Base-by-base conservation (phyloP, 1,284 basidiomycete genomes). In the Ustilago sp. region DNA sequence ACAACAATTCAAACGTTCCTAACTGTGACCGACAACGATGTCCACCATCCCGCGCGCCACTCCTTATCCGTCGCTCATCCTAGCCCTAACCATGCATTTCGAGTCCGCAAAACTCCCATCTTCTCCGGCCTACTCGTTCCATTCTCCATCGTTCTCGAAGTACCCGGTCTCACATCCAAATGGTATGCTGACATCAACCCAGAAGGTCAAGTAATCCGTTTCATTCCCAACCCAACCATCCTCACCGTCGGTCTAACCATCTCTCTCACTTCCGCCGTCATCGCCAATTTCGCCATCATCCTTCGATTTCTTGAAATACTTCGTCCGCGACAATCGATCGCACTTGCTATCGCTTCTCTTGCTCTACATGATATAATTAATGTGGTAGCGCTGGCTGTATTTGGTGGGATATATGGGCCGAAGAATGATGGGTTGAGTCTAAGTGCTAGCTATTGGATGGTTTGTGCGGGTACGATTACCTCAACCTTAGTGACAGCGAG, bases 91-190 rank as follows among this genome's bases (percentile, higher is more conserved):
- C 70, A 63, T 12, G 58, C 35, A 13, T 68, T 56, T 48, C 57
- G 63, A 8, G 74, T 73, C n/a, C 77, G 77, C 47, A 73, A 68
- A 39, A 83, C 80, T n/a, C 81, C 81, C 23, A 76, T 83, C 54
- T 66, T 83, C 23, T 90, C 91, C 9, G 93, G 92, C 8, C 87
- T 92, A 17, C 80, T 91, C 38, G 90, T 93, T 19, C 93, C 93
- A 0, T 93, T 94, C 80, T 89, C 90, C 15, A 93, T 94, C 67
- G 88, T 94, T 19, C 88, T 94, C 34, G 92, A 93, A 59, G 65
- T 81, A 11, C 73, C 71, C 6, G 78, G 80, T 17, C 50, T 81
- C 34, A 81, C 80, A 1, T 75, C 73, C 4, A 55, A 65, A n/a
- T 83, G 79, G 78, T 81, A 83, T 32, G 70, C 83, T 32, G 72